These are phyloP conservation scores for Scleromitrula shiraiana DNA, from an alignment of 2,329 filamentous ascomycete genomes.

Conservation along the genomic window DNA sequence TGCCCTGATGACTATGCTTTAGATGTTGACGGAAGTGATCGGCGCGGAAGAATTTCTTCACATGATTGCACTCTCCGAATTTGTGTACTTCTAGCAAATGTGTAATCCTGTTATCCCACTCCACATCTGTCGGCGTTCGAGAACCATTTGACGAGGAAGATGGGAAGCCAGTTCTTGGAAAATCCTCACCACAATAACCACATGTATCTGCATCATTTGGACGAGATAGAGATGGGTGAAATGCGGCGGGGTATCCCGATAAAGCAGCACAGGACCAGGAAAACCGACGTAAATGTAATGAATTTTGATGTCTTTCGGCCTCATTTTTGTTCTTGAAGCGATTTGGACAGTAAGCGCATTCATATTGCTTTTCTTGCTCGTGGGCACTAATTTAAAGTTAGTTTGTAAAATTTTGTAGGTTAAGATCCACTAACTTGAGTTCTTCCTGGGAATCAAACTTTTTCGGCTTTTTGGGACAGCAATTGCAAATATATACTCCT, in stretches of 20 bases:
- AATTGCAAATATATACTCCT: conserved; percentile 72
- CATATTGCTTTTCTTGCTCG: conserved; percentile 93
- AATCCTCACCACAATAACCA: conserved; percentile 94
- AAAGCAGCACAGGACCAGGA: conserved; percentile 96
- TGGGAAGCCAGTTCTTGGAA: conserved; percentile 37
- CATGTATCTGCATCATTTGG: conserved; percentile 70
- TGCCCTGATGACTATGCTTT: conserved; percentile 94
- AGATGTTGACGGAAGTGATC: conserved; percentile 98
- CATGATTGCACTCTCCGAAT: conserved; percentile 94
- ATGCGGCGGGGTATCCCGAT: conserved; percentile 68
- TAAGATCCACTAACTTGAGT: conserved; percentile 56
- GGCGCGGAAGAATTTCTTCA: conserved; percentile 95
- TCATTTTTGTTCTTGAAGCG: conserved; percentile 99
- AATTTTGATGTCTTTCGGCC: conserved; percentile 92
- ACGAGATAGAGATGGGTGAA: conserved; percentile 67
- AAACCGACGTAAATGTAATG: conserved; percentile 81
- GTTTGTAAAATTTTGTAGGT: conserved; percentile 13
- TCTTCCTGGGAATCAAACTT: conserved; percentile 84
- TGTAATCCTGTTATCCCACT: conserved; percentile 80
- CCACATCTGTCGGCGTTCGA: conserved; percentile 58
- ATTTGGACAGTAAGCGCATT: conserved; percentile 85
- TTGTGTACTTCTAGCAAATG: conserved; percentile 92
- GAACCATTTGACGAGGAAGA: conserved; percentile 37
- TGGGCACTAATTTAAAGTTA: conserved; percentile 54
- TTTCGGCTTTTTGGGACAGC: conserved; percentile 94